These are phyloP conservation scores for Pseudozyma thailandica DNA, from an alignment of 1,284 basidiomycete genomes.

Conservation along the genomic window DNA sequence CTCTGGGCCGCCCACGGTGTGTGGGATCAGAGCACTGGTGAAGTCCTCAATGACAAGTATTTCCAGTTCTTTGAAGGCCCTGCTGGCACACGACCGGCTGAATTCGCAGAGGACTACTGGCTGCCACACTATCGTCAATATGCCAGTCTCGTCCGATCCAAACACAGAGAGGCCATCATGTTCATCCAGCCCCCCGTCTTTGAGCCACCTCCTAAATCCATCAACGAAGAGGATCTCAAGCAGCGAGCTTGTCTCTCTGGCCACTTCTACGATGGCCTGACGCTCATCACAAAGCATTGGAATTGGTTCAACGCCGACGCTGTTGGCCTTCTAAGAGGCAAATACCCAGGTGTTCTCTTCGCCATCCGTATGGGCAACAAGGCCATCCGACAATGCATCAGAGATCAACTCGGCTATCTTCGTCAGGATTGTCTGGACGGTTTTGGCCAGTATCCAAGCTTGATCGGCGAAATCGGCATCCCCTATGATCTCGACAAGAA, in stretches of 20 bases:
- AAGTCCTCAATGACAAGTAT: constrained; percentile 80
- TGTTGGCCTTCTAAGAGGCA: constrained; percentile 81
- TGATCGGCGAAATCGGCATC: constrained; percentile 95
- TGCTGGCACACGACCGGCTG: constrained; percentile 69
- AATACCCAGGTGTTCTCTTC: constrained; percentile 74
- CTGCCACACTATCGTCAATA: constrained; percentile 79
- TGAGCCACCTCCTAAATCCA: constrained; percentile 75
- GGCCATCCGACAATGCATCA: constrained; percentile 83
- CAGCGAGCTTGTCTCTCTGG: constrained; percentile 82
- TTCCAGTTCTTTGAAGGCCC: constrained; percentile 71
- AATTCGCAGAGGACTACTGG: constrained; percentile 86
- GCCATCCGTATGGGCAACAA: constrained; percentile 77
- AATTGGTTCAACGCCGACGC: constrained; percentile 88
- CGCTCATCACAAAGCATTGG: constrained; percentile 71
- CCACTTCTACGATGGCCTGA: constrained; percentile 95
- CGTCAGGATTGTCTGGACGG: constrained; percentile 76
- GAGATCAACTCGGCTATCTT: constrained; percentile 84
- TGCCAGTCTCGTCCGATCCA: constrained; percentile 75
- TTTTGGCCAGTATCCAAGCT: constrained; percentile 81
- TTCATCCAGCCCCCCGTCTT: constrained; percentile 96
- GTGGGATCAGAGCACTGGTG: constrained; percentile 81
- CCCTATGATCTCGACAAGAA: constrained; percentile 91
- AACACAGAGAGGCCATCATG: constrained; percentile 85
- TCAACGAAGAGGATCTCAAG: constrained; percentile 72
- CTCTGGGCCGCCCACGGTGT: constrained; percentile 91